A percentile compares a stretch with the other conserved stretches of the same genome.
phyloP scores from a whole-genome alignment of 2,329 filamentous ascomycete genomes.

The Xylaria sp. region DNA sequence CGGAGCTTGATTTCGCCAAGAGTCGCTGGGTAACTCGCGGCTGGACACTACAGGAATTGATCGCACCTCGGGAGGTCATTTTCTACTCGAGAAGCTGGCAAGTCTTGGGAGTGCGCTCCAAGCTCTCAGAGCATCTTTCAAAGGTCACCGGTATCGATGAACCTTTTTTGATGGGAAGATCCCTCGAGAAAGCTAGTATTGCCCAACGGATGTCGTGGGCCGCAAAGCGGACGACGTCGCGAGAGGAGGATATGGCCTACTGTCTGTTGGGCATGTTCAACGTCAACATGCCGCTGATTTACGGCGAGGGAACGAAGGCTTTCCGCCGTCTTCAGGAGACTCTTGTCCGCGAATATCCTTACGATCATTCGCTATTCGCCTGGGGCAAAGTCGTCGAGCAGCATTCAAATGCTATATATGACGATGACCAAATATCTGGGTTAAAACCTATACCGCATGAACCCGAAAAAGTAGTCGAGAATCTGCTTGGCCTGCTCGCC shows the following conservation, averaged over 20 bases:
- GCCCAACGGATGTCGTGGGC: slow-evolving; percentile 49
- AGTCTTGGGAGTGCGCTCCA: slow-evolving; percentile 38
- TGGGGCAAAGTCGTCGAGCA: slow-evolving; percentile 35
- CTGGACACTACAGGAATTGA: slow-evolving; percentile 43
- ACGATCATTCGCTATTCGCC: slow-evolving; percentile 45
- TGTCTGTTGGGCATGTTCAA: slow-evolving; percentile 48
- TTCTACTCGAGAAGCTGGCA: slow-evolving; percentile 43
- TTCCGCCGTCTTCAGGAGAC: slow-evolving; percentile 44
- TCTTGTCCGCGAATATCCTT: slow-evolving; percentile 39
- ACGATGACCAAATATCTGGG: not conserved
- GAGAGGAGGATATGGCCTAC: slow-evolving; percentile 47
- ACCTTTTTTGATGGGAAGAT: slow-evolving; percentile 30
- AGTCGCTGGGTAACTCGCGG: slow-evolving; percentile 32
- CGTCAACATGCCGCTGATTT: slow-evolving; percentile 47
- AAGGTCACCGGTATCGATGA: slow-evolving; percentile 40
- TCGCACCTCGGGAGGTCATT: slow-evolving; percentile 41
- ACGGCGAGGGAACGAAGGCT: slow-evolving; percentile 46
- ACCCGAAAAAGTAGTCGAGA: not conserved
- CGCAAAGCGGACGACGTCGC: slow-evolving; percentile 39
- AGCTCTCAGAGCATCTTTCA: slow-evolving; percentile 37
- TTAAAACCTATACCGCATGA: not conserved
- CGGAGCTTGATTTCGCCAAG: slow-evolving; percentile 4
- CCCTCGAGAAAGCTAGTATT: slow-evolving; percentile 35
- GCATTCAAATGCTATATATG: not conserved
- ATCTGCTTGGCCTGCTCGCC: slow-evolving; percentile 19